Evolutionary conservation across 306 rosid genomes (phyloP), one percentile per base, ranked within the genome.

Genomic region (Medicago ruthenica): DNA sequence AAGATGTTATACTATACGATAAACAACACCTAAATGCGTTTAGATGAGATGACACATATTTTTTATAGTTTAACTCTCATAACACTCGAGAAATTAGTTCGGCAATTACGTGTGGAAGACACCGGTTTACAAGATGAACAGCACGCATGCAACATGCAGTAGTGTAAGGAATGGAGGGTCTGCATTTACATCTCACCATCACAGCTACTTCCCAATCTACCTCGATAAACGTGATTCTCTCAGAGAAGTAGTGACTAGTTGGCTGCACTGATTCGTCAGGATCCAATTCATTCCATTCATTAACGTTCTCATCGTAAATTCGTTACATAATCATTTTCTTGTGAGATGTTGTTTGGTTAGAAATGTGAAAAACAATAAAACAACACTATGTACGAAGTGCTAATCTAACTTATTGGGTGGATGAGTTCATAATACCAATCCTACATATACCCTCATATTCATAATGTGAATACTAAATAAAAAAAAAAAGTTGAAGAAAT

Each of bases 151-250:
- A 51, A 51, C 21, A 51, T 51, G 58, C 21, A 51, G 53, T 1
- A 14, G 54, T 48, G n/a, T 1, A 14, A 48, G 54, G 54, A 48
- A 5, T 13, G 54, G 18, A 48, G 21, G 44, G 78, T 73, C 81
- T 64, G 55, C 70, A 77, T 69, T 68, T 79, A 67, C 51, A 54
- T 79, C 79, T 76, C 57, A 51, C 14, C 11, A 44, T 6, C 88
- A 80, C 86, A 73, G 83, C 84, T 79, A 79, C 70, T 84, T 82
- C 75, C 85, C 84, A 84, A 87, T 85, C 87, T 81, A 76, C 82
- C 81, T 86, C 76, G 90, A 73, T 47, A 51, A 81, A 81, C 79
- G 88, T 16, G 20, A 51, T 90, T 83, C 77, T 86, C 48, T n/a
- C 12, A 73, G 65, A 82, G 62, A 81, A 41, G 55, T 12, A 44